phyloP scores from a whole-genome alignment of 2,329 filamentous ascomycete genomes.

The Monosporascus sp. region DNA sequence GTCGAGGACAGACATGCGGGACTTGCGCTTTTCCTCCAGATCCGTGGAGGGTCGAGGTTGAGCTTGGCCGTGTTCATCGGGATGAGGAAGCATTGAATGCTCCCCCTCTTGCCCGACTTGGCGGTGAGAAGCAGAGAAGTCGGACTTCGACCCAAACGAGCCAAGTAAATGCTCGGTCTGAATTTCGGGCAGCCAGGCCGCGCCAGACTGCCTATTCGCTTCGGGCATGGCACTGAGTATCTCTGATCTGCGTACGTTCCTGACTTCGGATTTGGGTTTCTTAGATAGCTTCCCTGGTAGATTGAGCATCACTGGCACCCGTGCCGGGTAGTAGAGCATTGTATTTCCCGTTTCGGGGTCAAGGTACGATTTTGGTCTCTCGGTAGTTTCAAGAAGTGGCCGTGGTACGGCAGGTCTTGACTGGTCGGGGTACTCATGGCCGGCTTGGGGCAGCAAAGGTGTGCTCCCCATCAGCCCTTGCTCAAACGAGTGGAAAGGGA shows the following conservation, averaged over 20 bases:
- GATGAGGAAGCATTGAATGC: not conserved
- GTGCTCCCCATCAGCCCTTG: constrained; percentile 11
- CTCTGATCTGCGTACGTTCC: constrained; percentile 69
- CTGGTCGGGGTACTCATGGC: constrained; percentile 13
- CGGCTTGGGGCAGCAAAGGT: constrained; percentile 15
- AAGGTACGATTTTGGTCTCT: constrained; percentile 51
- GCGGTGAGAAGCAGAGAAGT: constrained; percentile 5
- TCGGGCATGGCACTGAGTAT: constrained; percentile 59
- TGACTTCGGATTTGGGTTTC: constrained; percentile 56
- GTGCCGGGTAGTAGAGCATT: constrained; percentile 94
- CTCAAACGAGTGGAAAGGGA: constrained; percentile 20
- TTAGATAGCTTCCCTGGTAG: constrained; percentile 83
- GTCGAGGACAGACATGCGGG: constrained; percentile 30
- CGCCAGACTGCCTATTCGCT: constrained; percentile 27
- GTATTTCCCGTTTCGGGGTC: constrained; percentile 63
- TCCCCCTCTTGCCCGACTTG: constrained; percentile 3
- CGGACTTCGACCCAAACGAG: constrained; percentile 21
- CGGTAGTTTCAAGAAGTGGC: constrained; percentile 22
- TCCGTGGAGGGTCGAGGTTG: constrained; percentile 4
- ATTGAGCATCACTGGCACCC: constrained; percentile 89
- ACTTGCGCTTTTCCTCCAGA: constrained; percentile 23
- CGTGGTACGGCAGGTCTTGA: constrained; percentile 26
- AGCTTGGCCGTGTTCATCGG: constrained; percentile 5
- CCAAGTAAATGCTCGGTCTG: constrained; percentile 23
- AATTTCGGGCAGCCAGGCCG: constrained; percentile 25